Base-by-base conservation (phyloP, 495 filamentous ascomycete genomes). In the Gamarada debralockiae region DNA sequence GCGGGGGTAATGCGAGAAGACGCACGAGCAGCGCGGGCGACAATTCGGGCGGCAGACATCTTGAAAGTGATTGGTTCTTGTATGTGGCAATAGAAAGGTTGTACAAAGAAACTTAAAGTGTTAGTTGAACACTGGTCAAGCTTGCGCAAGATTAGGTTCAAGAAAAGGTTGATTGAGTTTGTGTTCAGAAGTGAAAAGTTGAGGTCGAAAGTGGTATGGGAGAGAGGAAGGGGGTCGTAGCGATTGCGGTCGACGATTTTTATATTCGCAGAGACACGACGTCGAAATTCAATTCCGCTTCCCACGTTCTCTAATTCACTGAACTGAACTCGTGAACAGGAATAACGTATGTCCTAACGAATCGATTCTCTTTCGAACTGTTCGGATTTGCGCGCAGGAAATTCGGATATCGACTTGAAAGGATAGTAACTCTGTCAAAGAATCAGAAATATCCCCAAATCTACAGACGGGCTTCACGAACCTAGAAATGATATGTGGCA, bases 1-100 rank as follows among this genome's bases (percentile, higher is more conserved):
- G 8, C 4, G 25, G 15, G n/a, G 12, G 31, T 25, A 20, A 23
- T 25, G 14, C 31, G 18, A 4, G 29, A 4, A 23, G 55, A 31
- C 0, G 36, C 14, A 13, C 51, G 46, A 37, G 43, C 25, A 2
- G 43, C 10, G 31, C 31, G 44, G 0, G 36, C 13, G 18, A 43
- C 38, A 6, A 36, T 34, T 13, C 33, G 40, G 24, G 43, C 36
- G 43, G 49, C 45, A n/a, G 55, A 55, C 31, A 58, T 17, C 38
- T 45, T 22, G 17, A 21, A 40, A 20, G 52, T 34, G 44, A 23
- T n/a, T n/a, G 9, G 14, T 50, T 20, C 4, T 29, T 29, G 4
- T 10, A 10, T 29, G 5, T 29, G 27, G 4, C 4, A 10, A 29
- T 5, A 29, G 10, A 29, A 10, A 5, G 4, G 27, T 29, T 29